These are phyloP conservation scores for Aspergillus conjunctus DNA, from an alignment of 495 filamentous ascomycete genomes.

Conservation along the genomic window DNA sequence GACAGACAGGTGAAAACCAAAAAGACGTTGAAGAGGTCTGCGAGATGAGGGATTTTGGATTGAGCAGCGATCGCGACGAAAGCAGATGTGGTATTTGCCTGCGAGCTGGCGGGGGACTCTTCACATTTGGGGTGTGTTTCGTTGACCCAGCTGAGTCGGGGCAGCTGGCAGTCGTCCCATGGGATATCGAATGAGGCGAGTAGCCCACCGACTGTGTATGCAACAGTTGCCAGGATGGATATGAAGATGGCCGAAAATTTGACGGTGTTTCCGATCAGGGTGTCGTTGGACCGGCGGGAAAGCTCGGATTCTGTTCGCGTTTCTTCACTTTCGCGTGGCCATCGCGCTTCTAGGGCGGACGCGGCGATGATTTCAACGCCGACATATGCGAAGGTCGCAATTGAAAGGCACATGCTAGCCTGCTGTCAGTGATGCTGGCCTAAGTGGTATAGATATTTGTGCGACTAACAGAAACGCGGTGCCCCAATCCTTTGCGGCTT, in stretches of 20 bases:
- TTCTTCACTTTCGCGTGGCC: not conserved
- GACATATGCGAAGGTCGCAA: conserved; percentile 2
- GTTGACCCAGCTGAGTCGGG: conserved; percentile 6
- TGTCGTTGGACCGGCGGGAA: not conserved
- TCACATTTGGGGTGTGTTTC: not conserved
- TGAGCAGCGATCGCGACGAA: conserved; percentile 5
- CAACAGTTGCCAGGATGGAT: not conserved
- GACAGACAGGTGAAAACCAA: conserved; percentile 3
- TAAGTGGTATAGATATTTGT: too few species aligned
- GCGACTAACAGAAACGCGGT: conserved; percentile 8
- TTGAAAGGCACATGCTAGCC: not conserved
- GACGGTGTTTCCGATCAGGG: conserved; percentile 3
- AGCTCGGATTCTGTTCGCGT: not conserved
- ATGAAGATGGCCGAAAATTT: conserved; percentile 4
- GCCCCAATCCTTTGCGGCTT: conserved; percentile 2
- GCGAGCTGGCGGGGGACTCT: not conserved
- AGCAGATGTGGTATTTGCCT: conserved; percentile 4
- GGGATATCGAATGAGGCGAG: conserved; percentile 4
- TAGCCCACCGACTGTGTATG: conserved; percentile 2
- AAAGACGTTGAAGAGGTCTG: conserved; percentile 1
- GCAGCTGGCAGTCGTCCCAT: conserved; percentile 2
- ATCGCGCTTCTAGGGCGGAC: not conserved
- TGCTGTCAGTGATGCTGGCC: not conserved
- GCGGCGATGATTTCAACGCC: conserved; percentile 4
- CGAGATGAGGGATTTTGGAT: conserved; percentile 1